Evolutionary conservation across 108 stramenopile species (phyloP), one percentile per base, ranked within the genome.

Genomic region (Phaeodactylum tricornutum): DNA sequence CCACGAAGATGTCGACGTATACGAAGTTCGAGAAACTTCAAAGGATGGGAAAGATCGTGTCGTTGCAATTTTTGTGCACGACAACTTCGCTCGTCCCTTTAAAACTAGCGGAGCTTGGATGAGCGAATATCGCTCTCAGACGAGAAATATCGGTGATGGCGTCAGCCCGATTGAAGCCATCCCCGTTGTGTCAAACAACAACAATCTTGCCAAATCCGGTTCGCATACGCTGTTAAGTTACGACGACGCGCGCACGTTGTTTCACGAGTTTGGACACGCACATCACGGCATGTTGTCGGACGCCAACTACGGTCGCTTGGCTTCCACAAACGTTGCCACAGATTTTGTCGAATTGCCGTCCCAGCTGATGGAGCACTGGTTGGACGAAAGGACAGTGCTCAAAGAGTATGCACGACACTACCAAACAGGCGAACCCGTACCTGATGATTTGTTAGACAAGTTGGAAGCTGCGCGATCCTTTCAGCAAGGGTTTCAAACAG

Each of bases 281-380:
- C 79, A 79, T 49, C 84, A 81, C 38, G 84, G 79, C 14, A 86
- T 81, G 79, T 35, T 86, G 3, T 62, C 59, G 4, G 72, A 81
- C 50, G 68, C 71, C 12, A 74, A 74, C n/a, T 86, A 77, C 50
- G 60, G 65, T 15, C 63, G 63, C n/a, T 43, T 86, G 20, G 69
- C 79, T 17, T 74, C 72, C 20, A 86, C 84, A 4, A 78, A 62
- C 49, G 84, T 86, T 8, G 50, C 81, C 12, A 64, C 60, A 11
- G 80, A 86, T 38, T 86, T 86, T 66, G 84, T 81, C 0, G 79
- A 86, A 28, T 47, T 86, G 0, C 84, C 79, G 1, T 78, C 63
- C 2, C 84, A 86, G 58, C 62, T 86, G 14, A 81, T 81, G 79
- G 84, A 86, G 47, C 74, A 81, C 47, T 86, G 84, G 84, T 45